A percentile compares a stretch with the other conserved stretches of the same genome.
These are phyloP conservation scores for Cutaneotrichosporon sp. DNA, from an alignment of 1,284 basidiomycete genomes.

Conservation along the genomic window DNA sequence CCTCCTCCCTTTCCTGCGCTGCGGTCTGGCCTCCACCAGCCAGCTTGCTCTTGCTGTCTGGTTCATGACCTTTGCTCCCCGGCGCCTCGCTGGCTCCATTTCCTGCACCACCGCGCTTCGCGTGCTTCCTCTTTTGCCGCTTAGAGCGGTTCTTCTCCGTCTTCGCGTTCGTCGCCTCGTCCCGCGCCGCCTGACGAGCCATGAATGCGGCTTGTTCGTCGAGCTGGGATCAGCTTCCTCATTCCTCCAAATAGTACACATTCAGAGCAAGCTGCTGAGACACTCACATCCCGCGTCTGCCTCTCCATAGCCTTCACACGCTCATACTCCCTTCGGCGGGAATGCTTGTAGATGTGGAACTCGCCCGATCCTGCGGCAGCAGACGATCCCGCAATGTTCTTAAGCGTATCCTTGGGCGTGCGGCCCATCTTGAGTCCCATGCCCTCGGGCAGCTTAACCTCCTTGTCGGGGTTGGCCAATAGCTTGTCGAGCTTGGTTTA, in stretches of 20 bases:
- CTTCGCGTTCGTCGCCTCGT: constrained; percentile 69
- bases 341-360: constrained; percentile 98
- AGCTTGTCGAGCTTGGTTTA: constrained; percentile 67
- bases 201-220: constrained; percentile 62
- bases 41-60: constrained; percentile 36
- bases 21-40: constrained; percentile 35
- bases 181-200: constrained; percentile 59
- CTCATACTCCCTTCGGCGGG: constrained; percentile 89
- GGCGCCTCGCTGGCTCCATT: not conserved
- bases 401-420: constrained; percentile 89
- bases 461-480: constrained; percentile 77
- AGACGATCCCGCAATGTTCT: constrained; percentile 91
- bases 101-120: not conserved
- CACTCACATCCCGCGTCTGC: constrained; percentile 63
- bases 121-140: constrained; percentile 77
- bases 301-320: constrained; percentile 87
- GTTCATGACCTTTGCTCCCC: constrained; percentile 4
- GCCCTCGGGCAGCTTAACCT: constrained; percentile 66
- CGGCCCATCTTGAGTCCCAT: constrained; percentile 52
- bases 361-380: constrained; percentile 85
- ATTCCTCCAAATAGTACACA: too few species aligned
- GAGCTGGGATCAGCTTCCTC: constrained; percentile 54
- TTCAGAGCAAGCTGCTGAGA: too few species aligned
- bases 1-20: constrained; percentile 12
- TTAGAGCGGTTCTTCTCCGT: constrained; percentile 89